These are phyloP conservation scores for Speleostelium caveatum DNA, from an alignment of 78 protist genomes.

Conservation along the genomic window DNA sequence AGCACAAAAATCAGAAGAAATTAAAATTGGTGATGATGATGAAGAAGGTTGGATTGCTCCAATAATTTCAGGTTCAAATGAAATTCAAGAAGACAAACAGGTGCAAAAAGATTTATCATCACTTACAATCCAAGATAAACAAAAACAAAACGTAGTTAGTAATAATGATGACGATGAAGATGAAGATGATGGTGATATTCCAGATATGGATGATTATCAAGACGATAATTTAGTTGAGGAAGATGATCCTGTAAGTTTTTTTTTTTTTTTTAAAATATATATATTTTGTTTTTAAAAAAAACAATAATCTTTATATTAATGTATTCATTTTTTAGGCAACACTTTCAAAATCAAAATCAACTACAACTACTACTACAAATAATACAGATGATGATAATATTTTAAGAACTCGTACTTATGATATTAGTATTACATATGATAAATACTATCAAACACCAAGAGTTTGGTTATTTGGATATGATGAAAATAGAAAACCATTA, in stretches of 20 bases:
- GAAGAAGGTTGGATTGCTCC: conserved; percentile 74
- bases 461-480: conserved; percentile 95
- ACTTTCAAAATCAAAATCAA: conserved; percentile 12
- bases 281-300: background rate
- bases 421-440: conserved; percentile 94
- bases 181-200: conserved; percentile 86
- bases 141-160: background rate
- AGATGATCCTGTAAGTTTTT: conserved; percentile 76
- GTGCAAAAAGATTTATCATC: conserved; percentile 18
- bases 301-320: too few relatives aligned
- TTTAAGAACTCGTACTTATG: conserved; percentile 93
- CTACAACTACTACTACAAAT: background rate
- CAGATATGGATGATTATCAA: conserved; percentile 89
- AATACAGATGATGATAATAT: conserved; percentile 81
- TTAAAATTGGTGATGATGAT: conserved; percentile 47
- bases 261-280: background rate
- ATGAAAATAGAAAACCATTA: conserved; percentile 85
- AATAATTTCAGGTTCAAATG: conserved; percentile 1
- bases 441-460: conserved; percentile 95
- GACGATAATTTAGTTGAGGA: conserved; percentile 83
- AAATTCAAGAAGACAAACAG: conserved; percentile 11
- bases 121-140: conserved; percentile 16
- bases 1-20: conserved; percentile 38
- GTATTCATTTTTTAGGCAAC: background rate
- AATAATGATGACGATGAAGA: conserved; percentile 79